Percentiles rank a stretch among this genome's conserved stretches.
phyloP scores from a whole-genome alignment of 768 basidiomycete genomes.

The Leccinum rimulosum region DNA sequence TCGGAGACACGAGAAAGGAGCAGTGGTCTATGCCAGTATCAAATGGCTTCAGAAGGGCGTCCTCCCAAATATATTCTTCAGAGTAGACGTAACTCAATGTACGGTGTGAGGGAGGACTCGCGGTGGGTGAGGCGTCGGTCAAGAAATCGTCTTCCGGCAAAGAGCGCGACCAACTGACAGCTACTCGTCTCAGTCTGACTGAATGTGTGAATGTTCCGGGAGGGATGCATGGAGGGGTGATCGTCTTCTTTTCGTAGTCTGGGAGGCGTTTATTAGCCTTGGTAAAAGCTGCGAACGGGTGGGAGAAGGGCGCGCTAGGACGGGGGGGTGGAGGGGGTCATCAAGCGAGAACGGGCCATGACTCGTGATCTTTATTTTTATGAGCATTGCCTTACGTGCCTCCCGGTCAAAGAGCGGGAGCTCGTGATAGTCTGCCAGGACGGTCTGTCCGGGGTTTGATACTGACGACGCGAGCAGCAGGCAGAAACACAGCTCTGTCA shows the following conservation, averaged over 20 bases:
- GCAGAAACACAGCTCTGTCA: no score
- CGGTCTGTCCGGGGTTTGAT: no score
- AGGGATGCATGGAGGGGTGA: slow-evolving; percentile 21
- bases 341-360: slow-evolving; percentile 28
- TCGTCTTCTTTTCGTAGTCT: slow-evolving; percentile 42
- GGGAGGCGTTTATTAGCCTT: slow-evolving; percentile 44
- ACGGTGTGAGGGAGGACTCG: slow-evolving; percentile 9
- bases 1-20: slow-evolving; percentile 18
- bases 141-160: slow-evolving; percentile 28
- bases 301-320: slow-evolving; percentile 15
- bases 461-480: no score
- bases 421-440: no score
- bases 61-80: slow-evolving; percentile 47
- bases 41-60: slow-evolving; percentile 41
- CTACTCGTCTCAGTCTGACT: slow-evolving; percentile 15
- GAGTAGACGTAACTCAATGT: slow-evolving; percentile 24
- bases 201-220: slow-evolving; percentile 18
- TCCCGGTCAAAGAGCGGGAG: no score
- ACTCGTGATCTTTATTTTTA: no score
- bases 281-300: slow-evolving; percentile 62
- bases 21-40: slow-evolving; percentile 40
- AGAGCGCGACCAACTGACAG: slow-evolving; percentile 13
- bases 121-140: slow-evolving; percentile 7
- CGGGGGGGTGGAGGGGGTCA: no score
- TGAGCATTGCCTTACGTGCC: no score